phyloP scores from a whole-genome alignment of 2,329 filamentous ascomycete genomes.

The Blumeria graminis region DNA sequence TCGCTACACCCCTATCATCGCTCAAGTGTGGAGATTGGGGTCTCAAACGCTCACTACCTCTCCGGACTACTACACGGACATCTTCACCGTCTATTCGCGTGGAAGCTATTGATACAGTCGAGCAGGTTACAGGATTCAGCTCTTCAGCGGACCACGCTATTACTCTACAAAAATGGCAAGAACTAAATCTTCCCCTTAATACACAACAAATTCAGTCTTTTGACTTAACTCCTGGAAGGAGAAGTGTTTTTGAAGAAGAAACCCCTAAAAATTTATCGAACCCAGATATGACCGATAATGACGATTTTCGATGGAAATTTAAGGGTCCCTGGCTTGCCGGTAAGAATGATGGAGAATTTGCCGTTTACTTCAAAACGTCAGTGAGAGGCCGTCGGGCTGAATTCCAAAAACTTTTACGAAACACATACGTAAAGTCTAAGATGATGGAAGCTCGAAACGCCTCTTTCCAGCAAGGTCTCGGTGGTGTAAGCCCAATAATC shows the following conservation, averaged over 20 bases:
- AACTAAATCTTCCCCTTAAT: constrained; percentile 50
- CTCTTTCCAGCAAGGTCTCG: background rate
- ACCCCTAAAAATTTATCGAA: constrained; percentile 18
- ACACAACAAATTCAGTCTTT: constrained; percentile 18
- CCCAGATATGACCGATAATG: constrained; percentile 15
- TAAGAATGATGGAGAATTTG: constrained; percentile 35
- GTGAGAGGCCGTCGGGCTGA: constrained; percentile 28
- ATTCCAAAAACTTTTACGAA: constrained; percentile 29
- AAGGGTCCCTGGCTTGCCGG: constrained; percentile 40
- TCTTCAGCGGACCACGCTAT: constrained; percentile 62
- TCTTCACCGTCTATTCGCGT: constrained; percentile 56
- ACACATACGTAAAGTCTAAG: constrained; percentile 23
- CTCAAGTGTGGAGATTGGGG: constrained; percentile 73
- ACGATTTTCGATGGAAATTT: constrained; percentile 35
- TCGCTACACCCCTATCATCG: constrained; percentile 52
- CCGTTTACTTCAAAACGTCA: constrained; percentile 26
- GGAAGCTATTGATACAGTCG: constrained; percentile 56
- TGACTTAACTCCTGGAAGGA: constrained; percentile 8
- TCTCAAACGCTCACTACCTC: constrained; percentile 61
- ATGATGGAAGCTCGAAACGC: constrained; percentile 16
- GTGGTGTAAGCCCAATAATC: background rate
- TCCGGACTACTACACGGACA: constrained; percentile 46
- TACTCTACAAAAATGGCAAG: constrained; percentile 66
- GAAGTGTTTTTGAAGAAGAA: constrained; percentile 35
- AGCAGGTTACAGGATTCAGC: constrained; percentile 73